A percentile compares a stretch with the other conserved stretches of the same genome.
phyloP scores from a whole-genome alignment of 2,329 filamentous ascomycete genomes.

The Neofusicoccum cordaticola region DNA sequence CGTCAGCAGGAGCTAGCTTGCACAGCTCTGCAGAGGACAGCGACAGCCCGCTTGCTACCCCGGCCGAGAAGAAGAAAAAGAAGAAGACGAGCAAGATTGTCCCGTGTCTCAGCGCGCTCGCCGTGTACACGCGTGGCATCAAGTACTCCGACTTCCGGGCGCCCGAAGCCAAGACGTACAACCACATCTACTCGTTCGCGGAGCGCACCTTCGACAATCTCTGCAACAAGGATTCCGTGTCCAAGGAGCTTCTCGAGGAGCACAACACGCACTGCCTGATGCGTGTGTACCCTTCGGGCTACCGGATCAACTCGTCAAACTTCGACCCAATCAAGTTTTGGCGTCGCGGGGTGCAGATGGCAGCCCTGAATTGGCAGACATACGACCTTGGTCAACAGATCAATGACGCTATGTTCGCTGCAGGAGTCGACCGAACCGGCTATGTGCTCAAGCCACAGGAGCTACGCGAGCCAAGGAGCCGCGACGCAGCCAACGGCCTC shows the following conservation, averaged over 20 bases:
- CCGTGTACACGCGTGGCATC: conserved; percentile 72
- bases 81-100: conserved; percentile 77
- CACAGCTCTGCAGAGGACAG: conserved; percentile 71
- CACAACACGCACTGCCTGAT: conserved; percentile 93
- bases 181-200: conserved; percentile 94
- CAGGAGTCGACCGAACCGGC: conserved; percentile 78
- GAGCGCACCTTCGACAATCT: conserved; percentile 84
- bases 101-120: conserved; percentile 77
- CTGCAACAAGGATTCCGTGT: conserved; percentile 70
- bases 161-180: conserved; percentile 77
- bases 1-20: conserved; percentile 54
- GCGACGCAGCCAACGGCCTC: conserved; percentile 45
- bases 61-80: conserved; percentile 57
- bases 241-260: conserved; percentile 74
- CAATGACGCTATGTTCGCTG: conserved; percentile 96
- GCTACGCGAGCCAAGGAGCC: conserved; percentile 54
- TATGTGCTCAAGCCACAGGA: conserved; percentile 92
- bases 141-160: conserved; percentile 81
- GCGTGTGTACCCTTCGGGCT: conserved; percentile 85
- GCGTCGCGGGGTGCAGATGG: conserved; percentile 96
- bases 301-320: conserved; percentile 82
- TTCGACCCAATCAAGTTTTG: conserved; percentile 93
- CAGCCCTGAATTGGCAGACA: conserved; percentile 96
- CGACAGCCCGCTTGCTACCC: conserved; percentile 59
- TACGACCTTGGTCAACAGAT: conserved; percentile 94